Evolutionary conservation across 495 filamentous ascomycete genomes (phyloP), one percentile per base, ranked within the genome.

Genomic region (Lichenothelia convexa): DNA sequence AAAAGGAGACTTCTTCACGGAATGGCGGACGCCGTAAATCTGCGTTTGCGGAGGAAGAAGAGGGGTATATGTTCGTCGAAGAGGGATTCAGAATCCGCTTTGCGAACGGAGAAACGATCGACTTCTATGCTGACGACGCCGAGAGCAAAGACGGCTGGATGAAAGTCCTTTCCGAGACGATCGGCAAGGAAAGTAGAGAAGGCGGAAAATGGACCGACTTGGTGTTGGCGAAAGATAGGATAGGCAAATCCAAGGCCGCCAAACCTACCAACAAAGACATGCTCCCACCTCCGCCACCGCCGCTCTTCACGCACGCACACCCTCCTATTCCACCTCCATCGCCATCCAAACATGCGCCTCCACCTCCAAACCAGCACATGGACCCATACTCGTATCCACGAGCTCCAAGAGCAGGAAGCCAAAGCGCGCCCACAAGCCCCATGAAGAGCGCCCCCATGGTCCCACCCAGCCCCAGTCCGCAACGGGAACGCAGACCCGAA

Each of bases 51-150:
- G 89, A 95, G 55, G 91, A 95, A 48, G 91, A 95, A 56, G 89
- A 97, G 48, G 89, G 91, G 32, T 97, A 95, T 61, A 93, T 94
- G 84, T 95, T 95, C 47, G 89, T 97, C 17, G 89, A 97, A 57
- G 91, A 95, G 53, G 89, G 91, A 9, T 97, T 97, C 71, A 80
- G 89, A 22, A 87, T 97, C 53, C 82, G 86, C 36, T 97, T 97
- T 57, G 85, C 78, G 41, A 97, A 97, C 50, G 89, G 89, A 34
- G 89, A 97, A 58, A 73, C 87, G 27, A 97, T 97, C 43, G 89
- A 97, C 55, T 97, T 97, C 58, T 97, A 97, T 45, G 91, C 89
- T 43, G 89, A 97, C 55, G 82, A 69, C 23, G 63, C 71, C 1
- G 69, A 65, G 33, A 76, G 83, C 45, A 97, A 97, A 55, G 79